Evolutionary conservation across 2,329 filamentous ascomycete genomes (phyloP).

Genomic region (Paradendryphiella salina): DNA sequence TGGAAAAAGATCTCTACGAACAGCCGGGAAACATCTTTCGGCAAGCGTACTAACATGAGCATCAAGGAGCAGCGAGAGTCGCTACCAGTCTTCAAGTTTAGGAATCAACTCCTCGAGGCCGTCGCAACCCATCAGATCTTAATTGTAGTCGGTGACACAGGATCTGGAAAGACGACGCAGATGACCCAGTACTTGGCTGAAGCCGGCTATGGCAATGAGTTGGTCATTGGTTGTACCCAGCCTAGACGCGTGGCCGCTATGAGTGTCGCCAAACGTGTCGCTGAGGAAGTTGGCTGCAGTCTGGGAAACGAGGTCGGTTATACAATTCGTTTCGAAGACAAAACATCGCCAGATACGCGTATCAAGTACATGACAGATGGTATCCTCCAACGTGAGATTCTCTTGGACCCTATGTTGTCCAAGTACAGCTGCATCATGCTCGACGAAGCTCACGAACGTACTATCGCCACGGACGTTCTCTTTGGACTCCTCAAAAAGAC

Average conservation of each 20-base stretch:
- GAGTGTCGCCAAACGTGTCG: slow-evolving; percentile 97
- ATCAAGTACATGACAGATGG: slow-evolving; percentile 99
- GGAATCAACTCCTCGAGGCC: slow-evolving; percentile 83
- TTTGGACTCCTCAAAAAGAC: slow-evolving; percentile 97
- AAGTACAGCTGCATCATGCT: slow-evolving; percentile 98
- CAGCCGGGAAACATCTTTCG: slow-evolving; percentile 78
- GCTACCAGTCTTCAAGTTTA: slow-evolving; percentile 86
- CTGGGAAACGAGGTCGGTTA: slow-evolving; percentile 96
- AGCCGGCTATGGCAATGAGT: slow-evolving; percentile 81
- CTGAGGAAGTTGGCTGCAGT: slow-evolving; percentile 91
- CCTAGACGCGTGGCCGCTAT: slow-evolving; percentile 97
- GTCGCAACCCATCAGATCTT: slow-evolving; percentile 85
- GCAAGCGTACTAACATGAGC: slow-evolving; percentile 84
- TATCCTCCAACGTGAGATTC: slow-evolving; percentile 94
- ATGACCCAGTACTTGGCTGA: slow-evolving; percentile 94
- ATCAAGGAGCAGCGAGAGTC: slow-evolving; percentile 95
- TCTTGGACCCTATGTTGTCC: slow-evolving; percentile 89
- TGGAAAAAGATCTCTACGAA: slow-evolving; percentile 86
- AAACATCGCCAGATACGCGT: slow-evolving; percentile 82
- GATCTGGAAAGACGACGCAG: slow-evolving; percentile 96
- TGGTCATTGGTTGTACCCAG: slow-evolving; percentile 94
- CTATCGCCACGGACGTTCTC: slow-evolving; percentile 92
- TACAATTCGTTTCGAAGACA: slow-evolving; percentile 98
- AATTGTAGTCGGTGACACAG: slow-evolving; percentile 96
- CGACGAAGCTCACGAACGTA: slow-evolving; percentile 97